Conservation (phyloP, 768 basidiomycete genomes). For the Rhodotorula toruloides region DNA sequence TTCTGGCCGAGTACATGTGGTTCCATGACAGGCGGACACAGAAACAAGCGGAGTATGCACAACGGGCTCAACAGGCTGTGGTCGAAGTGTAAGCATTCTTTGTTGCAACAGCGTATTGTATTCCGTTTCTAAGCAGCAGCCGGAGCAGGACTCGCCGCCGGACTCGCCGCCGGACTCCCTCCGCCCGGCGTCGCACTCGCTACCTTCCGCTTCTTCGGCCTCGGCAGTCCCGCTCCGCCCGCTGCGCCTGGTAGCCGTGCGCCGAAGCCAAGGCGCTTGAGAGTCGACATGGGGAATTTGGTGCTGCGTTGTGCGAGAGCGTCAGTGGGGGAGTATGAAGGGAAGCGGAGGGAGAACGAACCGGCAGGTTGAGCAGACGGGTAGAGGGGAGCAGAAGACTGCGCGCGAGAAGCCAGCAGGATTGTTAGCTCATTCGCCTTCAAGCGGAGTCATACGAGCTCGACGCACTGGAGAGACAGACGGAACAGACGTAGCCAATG, state of each 20-base stretch:
- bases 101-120: too few relatives aligned
- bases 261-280: slow-evolving; percentile 55
- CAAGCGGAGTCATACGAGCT: too few relatives aligned
- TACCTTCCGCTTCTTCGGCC: slow-evolving; percentile 33
- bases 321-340: too few relatives aligned
- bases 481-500: slow-evolving; percentile 96
- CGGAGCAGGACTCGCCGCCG: background rate
- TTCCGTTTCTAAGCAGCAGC: too few relatives aligned
- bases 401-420: too few relatives aligned
- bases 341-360: slow-evolving; percentile 48
- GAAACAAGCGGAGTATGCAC: too few relatives aligned
- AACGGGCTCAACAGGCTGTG: too few relatives aligned
- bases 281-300: slow-evolving; percentile 88
- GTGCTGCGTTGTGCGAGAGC: slow-evolving; percentile 55
- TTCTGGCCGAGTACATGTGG: too few relatives aligned
- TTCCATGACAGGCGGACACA: too few relatives aligned
- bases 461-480: slow-evolving; percentile 69
- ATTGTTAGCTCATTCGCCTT: too few relatives aligned
- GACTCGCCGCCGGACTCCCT: too few relatives aligned
- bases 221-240: background rate
- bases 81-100: too few relatives aligned
- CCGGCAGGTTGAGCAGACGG: slow-evolving; percentile 92
- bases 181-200: background rate
- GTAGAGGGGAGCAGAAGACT: slow-evolving; percentile 93
- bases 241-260: slow-evolving; percentile 7